Base-by-base conservation (phyloP, 371 early-diverging fungal species). In the Mortierella polycephala region DNA sequence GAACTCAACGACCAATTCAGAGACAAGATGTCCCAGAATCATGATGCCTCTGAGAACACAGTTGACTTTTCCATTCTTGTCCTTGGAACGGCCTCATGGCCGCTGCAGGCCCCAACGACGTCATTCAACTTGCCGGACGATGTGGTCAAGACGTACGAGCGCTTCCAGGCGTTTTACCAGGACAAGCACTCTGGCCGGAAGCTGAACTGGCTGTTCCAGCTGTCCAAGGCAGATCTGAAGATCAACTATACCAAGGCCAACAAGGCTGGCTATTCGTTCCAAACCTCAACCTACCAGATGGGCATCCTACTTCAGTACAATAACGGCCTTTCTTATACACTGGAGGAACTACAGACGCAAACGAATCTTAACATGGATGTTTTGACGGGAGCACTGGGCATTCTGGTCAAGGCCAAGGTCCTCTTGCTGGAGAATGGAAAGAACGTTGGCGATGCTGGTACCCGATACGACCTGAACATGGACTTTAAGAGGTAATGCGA, bases 171-270 rank as follows among this genome's bases (percentile, higher is more conserved):
- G 37, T 97, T 93, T 69, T 96, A 96, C 76, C 87, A 91, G 62
- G 86, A 85, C 67, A 92, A 95, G 85, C 92, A 96, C 65, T 85
- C 87, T 21, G 95, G 94, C 5, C 90, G 96, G 55, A 94, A 94
- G 81, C 82, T 97, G 61, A 96, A 92, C 81, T 96, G 96, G 96
- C 85, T 96, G n/a, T 95, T 93, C 88, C 93, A 96, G 77, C 82
- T 93, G 41, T 92, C 93, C 44, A 93, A 93, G 73, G 96, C 94
- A 30, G 97, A 97, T 73, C 81, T 97, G 56, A 93, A 95, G 81
- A 91, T 95, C 39, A 91, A 88, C 69, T 95, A 93, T 73, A 76
- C 89, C 44, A 92, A 93, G 68, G 84, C 75, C 13, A 84, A 71
- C 73, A 94, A 92, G 81, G 79, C 88, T 1, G 88, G 90, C 1